Conservation (phyloP, 208 protist genomes). For the Giardia duodenalis region DNA sequence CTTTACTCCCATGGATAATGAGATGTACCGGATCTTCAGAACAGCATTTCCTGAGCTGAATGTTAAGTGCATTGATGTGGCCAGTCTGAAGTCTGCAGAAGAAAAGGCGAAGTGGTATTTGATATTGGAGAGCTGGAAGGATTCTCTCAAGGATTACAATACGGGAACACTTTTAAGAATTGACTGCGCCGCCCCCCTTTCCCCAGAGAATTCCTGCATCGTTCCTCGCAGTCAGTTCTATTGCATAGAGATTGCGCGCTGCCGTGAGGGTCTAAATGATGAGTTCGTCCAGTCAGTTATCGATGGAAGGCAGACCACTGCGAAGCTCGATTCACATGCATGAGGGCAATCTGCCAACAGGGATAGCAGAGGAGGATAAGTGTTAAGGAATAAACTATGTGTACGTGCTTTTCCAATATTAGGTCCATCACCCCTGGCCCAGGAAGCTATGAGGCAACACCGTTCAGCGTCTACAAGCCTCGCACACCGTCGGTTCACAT, state of each 20-base stretch:
- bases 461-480: too few relatives aligned
- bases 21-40: slow-evolving; percentile 23
- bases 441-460: too few relatives aligned
- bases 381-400: too few relatives aligned
- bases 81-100: not conserved
- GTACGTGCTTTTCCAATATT: too few relatives aligned
- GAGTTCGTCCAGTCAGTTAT: not conserved
- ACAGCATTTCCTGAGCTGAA: slow-evolving; percentile 16
- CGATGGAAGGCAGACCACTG: not conserved
- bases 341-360: too few relatives aligned
- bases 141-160: slow-evolving; percentile 22
- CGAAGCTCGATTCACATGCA: not conserved
- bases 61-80: not conserved
- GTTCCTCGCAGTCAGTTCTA: slow-evolving; percentile 34
- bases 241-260: slow-evolving; percentile 27
- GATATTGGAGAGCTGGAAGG: not conserved
- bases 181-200: not conserved
- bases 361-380: too few relatives aligned
- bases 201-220: not conserved
- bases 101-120: slow-evolving; percentile 18
- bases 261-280: slow-evolving; percentile 26
- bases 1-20: slow-evolving; percentile 14
- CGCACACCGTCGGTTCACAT: too few relatives aligned
- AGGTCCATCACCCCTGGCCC: too few relatives aligned
- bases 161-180: slow-evolving; percentile 8